Evolutionary conservation across 108 stramenopile genomes (phyloP), one percentile per base, ranked within the genome.

Genomic region (Skeletonema potamos): DNA sequence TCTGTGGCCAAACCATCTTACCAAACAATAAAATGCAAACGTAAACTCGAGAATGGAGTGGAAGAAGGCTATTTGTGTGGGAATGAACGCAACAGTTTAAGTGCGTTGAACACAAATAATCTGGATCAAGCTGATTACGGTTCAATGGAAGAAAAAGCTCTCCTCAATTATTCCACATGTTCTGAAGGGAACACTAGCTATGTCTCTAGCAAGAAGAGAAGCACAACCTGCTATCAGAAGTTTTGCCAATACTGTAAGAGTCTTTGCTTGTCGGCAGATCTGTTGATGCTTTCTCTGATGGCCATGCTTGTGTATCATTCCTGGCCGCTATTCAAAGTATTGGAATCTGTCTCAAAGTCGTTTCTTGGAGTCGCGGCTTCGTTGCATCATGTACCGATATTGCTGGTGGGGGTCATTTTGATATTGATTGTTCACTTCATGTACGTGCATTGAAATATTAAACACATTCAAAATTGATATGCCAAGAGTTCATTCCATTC

Each of bases 121-220:
- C 24, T 67, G 29, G 64, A 66, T 26, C 29, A 62, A 55, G n/a
- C n/a, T n/a, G 68, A 69, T 48, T 76, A 76, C 32, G 75, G 75
- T 5, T 76, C 75, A 1, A 57, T 76, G 37, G 75, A 68, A 57
- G 68, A 75, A 36, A 60, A 54, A 18, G n/a, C 63, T 26, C 57
- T 73, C 33, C 64, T 73, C 30, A n/a, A 28, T 12, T 60, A 39
- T 27, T 22, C 36, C 13, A 44, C 57, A 30, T 15, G 1, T 12
- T 58, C 27, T 20, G 30, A 54, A 20, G 17, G 46, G 12, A 59
- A 43, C 12, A 13, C 37, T 18, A 17, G 43, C 11, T 18, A n/a
- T 27, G 13, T 48, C 29, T 11, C 61, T 24, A 24, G 29, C 27
- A 17, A 48, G 24, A 13, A n/a, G 18, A 46, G n/a, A n/a, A n/a